Percentiles rank a stretch among this genome's conserved stretches.
Conservation (phyloP, 2,329 filamentous ascomycete species). For the Ciborinia camelliae region DNA sequence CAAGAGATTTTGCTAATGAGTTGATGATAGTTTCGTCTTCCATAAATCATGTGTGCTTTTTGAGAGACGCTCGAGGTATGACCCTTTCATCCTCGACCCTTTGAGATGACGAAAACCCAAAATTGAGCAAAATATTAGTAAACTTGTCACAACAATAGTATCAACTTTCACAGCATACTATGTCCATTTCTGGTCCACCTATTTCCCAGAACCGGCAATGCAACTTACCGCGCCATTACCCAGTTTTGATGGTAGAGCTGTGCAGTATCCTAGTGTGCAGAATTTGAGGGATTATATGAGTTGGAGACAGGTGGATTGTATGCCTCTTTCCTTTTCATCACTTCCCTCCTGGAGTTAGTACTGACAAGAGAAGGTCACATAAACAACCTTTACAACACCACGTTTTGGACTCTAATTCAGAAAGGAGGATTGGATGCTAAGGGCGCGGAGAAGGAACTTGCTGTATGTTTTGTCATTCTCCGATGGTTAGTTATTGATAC, state of each 20-base stretch:
- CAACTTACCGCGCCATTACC: constrained; percentile 72
- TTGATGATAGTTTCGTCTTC: constrained; percentile 71
- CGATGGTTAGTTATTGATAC: background rate
- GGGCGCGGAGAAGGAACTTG: constrained; percentile 76
- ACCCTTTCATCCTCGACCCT: constrained; percentile 8
- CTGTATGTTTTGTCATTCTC: constrained; percentile 47
- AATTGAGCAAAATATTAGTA: constrained; percentile 50
- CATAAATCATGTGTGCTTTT: constrained; percentile 80
- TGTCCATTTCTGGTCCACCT: constrained; percentile 71
- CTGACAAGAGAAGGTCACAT: constrained; percentile 67
- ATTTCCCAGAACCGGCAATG: constrained; percentile 68
- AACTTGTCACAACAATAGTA: constrained; percentile 85
- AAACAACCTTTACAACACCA: constrained; percentile 97
- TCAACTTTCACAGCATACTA: constrained; percentile 95
- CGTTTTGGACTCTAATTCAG: constrained; percentile 87
- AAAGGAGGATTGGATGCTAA: constrained; percentile 70
- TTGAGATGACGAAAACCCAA: background rate
- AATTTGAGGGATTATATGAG: constrained; percentile 93
- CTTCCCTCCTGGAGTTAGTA: constrained; percentile 18
- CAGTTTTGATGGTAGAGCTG: constrained; percentile 88
- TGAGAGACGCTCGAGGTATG: constrained; percentile 75
- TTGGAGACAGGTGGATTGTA: constrained; percentile 96
- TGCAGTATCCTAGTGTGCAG: constrained; percentile 77
- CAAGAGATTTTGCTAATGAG: constrained; percentile 21
- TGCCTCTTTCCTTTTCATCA: constrained; percentile 33